A percentile compares a stretch with the other conserved stretches of the same genome.
These are phyloP conservation scores for Yamadazyma takamatsuzukensis DNA, from an alignment of 805 yeast species.

Conservation along the genomic window DNA sequence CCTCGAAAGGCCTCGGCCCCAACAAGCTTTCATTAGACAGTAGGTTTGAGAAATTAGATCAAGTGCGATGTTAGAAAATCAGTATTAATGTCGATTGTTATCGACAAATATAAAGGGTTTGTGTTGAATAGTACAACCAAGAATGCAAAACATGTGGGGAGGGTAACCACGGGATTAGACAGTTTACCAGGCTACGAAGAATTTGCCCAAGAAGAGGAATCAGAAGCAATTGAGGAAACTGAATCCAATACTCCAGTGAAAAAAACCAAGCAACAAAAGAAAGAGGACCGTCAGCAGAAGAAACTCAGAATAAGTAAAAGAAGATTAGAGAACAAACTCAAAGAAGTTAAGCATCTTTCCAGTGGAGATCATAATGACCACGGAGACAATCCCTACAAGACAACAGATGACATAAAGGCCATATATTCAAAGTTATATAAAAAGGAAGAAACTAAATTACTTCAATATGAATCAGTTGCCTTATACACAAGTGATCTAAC, in stretches of 20 bases:
- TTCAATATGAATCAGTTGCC: constrained; percentile 55
- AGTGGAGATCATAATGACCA: not conserved
- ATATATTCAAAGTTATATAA: constrained; percentile 14
- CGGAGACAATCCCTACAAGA: constrained; percentile 13
- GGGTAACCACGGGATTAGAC: constrained; percentile 12
- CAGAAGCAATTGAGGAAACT: not conserved
- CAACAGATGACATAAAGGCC: constrained; percentile 16
- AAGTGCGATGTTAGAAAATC: no score
- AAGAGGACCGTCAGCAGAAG: constrained; percentile 7
- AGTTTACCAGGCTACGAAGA: constrained; percentile 3
- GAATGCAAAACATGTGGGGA: constrained; percentile 1
- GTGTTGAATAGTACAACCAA: constrained; percentile 5
- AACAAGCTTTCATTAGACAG: no score
- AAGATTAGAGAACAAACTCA: constrained; percentile 8
- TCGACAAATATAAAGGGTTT: constrained; percentile 13
- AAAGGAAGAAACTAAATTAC: constrained; percentile 22
- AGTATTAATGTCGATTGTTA: constrained; percentile 8
- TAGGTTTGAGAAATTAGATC: no score
- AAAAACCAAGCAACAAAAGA: constrained; percentile 6
- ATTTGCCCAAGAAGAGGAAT: not conserved
- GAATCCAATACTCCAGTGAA: no score
- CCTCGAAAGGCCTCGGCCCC: no score
- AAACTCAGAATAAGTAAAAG: constrained; percentile 8
- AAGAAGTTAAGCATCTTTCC: not conserved
- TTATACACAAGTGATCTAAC: constrained; percentile 56